phyloP scores from a whole-genome alignment of 306 rosid species.

The Echinosophora koreensis region DNA sequence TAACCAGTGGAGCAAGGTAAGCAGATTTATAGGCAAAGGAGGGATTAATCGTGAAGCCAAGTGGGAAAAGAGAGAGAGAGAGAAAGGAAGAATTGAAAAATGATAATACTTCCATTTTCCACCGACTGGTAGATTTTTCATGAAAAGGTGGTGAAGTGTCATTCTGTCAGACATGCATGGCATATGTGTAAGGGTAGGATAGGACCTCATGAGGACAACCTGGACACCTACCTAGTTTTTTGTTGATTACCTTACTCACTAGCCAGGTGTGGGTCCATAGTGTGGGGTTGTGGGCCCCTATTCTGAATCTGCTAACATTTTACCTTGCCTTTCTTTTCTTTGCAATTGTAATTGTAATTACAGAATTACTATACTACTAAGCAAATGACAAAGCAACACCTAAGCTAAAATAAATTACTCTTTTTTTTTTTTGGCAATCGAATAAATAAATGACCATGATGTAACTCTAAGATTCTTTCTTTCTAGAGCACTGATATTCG shows the following conservation, averaged over 20 bases:
- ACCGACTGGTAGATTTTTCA: slow-evolving; percentile 55
- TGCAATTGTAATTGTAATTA: neutral
- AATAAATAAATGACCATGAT: slow-evolving; percentile 1
- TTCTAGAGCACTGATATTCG: too few relatives aligned
- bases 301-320: neutral
- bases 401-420: slow-evolving; percentile 29
- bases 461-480: slow-evolving; percentile 39
- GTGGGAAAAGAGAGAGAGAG: slow-evolving; percentile 19
- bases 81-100: slow-evolving; percentile 21
- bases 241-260: neutral
- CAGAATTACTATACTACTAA: neutral
- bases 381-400: slow-evolving; percentile 41
- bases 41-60: slow-evolving; percentile 33
- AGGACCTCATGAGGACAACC: slow-evolving; percentile 55
- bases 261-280: slow-evolving; percentile 32
- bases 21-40: slow-evolving; percentile 65
- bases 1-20: slow-evolving; percentile 53
- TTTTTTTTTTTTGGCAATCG: neutral
- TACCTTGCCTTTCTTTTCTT: neutral
- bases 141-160: slow-evolving; percentile 65
- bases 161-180: slow-evolving; percentile 60
- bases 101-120: slow-evolving; percentile 47
- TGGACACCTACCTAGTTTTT: slow-evolving; percentile 41
- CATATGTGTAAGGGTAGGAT: slow-evolving; percentile 49
- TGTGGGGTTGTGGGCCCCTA: slow-evolving; percentile 32